A percentile compares a stretch with the other conserved stretches of the same genome.
Evolutionary conservation across 495 filamentous ascomycete species (phyloP).

Genomic region (Hyaloscypha variabilis): DNA sequence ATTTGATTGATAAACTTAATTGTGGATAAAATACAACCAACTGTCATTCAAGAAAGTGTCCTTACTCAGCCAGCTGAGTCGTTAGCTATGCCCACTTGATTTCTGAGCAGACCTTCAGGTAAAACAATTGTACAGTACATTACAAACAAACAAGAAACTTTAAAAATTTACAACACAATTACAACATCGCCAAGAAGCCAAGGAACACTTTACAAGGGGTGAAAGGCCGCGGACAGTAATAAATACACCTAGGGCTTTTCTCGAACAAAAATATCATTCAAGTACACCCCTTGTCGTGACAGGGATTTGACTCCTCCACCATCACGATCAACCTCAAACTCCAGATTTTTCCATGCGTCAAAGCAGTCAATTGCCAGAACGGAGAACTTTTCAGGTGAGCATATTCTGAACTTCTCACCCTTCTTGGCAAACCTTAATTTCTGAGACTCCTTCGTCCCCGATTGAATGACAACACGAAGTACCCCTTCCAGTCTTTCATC

Average conservation of each 20-base stretch:
- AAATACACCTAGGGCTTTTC: neutral
- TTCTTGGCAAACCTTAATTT: constrained; percentile 17
- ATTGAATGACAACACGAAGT: constrained; percentile 4
- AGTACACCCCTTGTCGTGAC: neutral
- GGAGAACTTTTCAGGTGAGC: constrained; percentile 6
- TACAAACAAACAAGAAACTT: neutral
- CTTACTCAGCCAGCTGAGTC: neutral
- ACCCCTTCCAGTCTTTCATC: constrained; percentile 4
- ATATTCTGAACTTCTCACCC: constrained; percentile 15
- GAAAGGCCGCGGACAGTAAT: neutral
- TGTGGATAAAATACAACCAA: neutral
- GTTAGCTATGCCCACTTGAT: neutral
- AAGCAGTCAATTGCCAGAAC: constrained; percentile 16
- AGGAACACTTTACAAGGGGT: neutral
- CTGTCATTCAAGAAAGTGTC: neutral
- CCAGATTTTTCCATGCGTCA: constrained; percentile 19
- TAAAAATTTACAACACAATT: neutral
- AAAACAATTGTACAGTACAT: neutral
- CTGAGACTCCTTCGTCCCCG: constrained; percentile 8
- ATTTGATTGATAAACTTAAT: neutral
- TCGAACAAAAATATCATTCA: constrained; percentile 1
- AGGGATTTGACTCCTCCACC: constrained; percentile 1
- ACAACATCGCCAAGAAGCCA: neutral
- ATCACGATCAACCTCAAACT: constrained; percentile 15
- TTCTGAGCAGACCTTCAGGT: neutral